Evolutionary conservation across 257 asterid genomes (phyloP).

Genomic region (Rhazya stricta): DNA sequence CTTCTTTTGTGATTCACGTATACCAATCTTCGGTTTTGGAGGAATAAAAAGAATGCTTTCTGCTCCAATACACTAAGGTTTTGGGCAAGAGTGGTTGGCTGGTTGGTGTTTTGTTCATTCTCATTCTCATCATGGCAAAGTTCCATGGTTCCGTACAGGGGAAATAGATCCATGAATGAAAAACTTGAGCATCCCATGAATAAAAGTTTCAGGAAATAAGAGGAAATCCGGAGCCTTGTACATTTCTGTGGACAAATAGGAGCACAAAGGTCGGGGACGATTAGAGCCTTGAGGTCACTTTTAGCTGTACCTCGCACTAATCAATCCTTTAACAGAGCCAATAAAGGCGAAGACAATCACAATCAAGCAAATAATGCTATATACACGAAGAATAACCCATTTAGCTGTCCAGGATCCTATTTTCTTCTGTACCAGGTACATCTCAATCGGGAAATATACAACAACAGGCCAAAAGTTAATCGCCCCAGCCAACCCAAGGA

Average conservation of each 20-base stretch:
- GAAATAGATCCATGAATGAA: not conserved
- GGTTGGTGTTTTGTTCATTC: not conserved
- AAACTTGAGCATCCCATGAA: not conserved
- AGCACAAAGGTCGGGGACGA: not conserved
- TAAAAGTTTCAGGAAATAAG: not conserved
- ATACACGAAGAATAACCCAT: conserved; percentile 40
- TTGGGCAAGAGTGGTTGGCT: conserved; percentile 28
- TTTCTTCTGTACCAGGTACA: conserved; percentile 58
- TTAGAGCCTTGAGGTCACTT: not conserved
- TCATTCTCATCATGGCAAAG: not conserved
- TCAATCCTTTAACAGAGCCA: conserved; percentile 65
- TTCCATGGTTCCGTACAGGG: not conserved
- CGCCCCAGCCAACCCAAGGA: conserved; percentile 70
- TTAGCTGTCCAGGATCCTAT: conserved; percentile 37
- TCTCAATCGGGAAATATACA: conserved; percentile 78
- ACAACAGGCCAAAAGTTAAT: conserved; percentile 70
- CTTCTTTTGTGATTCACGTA: not conserved
- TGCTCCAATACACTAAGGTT: conserved; percentile 5
- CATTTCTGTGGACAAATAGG: not conserved
- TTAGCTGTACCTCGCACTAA: conserved; percentile 41
- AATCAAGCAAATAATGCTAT: conserved; percentile 37
- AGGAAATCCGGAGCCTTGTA: not conserved
- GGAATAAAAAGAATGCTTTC: conserved; percentile 3
- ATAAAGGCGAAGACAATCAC: conserved; percentile 57
- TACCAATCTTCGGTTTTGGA: conserved; percentile 4